phyloP scores from a whole-genome alignment of 306 rosid species.

The Sicyos edulis region DNA sequence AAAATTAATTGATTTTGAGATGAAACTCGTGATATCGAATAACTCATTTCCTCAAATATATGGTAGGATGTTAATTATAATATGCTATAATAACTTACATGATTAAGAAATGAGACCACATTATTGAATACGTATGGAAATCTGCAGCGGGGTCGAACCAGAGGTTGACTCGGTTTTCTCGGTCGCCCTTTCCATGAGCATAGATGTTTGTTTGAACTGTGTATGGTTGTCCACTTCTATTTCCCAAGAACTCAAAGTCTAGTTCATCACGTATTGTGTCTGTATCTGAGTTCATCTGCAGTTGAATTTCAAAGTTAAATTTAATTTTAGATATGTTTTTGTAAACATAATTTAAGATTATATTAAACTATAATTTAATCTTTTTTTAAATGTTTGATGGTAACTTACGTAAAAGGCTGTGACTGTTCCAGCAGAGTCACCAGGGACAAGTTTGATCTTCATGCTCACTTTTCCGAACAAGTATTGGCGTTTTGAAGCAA shows the following conservation, averaged over 20 bases:
- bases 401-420: conserved; percentile 78
- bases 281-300: conserved; percentile 64
- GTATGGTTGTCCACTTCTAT: conserved; percentile 74
- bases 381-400: not conserved
- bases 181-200: conserved; percentile 72
- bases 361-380: too few species aligned
- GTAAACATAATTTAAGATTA: too few species aligned
- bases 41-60: too few species aligned
- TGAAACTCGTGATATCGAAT: too few species aligned
- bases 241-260: conserved; percentile 91
- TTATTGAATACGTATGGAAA: conserved; percentile 68
- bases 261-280: conserved; percentile 67
- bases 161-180: conserved; percentile 81
- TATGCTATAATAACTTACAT: conserved; percentile 38
- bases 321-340: too few species aligned
- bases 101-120: conserved; percentile 60
- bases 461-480: conserved; percentile 89
- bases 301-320: too few species aligned
- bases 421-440: conserved; percentile 95
- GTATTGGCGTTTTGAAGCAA: conserved; percentile 64
- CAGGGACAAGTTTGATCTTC: conserved; percentile 88
- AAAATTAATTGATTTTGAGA: too few species aligned
- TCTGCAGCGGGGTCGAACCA: conserved; percentile 84
- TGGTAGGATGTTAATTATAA: too few species aligned
- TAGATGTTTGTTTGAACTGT: conserved; percentile 89